Percentiles rank a stretch among this genome's conserved stretches.
Conservation (phyloP, 192 early-diverging fungal species). For the Coemansia sp. region DNA sequence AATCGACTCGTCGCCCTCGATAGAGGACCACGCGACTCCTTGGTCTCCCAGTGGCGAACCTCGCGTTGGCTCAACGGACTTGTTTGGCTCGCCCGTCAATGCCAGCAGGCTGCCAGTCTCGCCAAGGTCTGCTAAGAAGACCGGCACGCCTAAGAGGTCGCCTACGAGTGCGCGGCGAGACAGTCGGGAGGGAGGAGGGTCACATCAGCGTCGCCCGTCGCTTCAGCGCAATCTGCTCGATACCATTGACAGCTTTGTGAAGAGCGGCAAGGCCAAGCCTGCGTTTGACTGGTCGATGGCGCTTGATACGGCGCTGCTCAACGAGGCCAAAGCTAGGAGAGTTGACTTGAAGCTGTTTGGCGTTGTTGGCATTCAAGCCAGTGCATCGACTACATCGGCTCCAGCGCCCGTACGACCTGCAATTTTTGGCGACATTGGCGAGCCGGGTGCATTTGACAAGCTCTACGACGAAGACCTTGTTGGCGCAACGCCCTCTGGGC, state of each 20-base stretch:
- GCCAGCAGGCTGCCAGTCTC: not conserved
- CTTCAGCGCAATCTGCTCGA: conserved; percentile 31
- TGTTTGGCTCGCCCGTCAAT: not conserved
- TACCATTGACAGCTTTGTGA: conserved; percentile 31
- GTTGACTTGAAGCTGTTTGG: conserved; percentile 26
- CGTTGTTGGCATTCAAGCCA: not conserved
- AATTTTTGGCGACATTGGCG: conserved; percentile 43
- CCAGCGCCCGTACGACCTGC: not conserved
- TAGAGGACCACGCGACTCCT: conserved; percentile 1
- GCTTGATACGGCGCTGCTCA: conserved; percentile 19
- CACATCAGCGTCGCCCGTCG: conserved; percentile 15
- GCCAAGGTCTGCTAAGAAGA: not conserved
- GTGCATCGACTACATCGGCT: not conserved
- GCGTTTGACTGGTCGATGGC: conserved; percentile 41
- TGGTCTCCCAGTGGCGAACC: not conserved
- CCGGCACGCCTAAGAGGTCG: not conserved
- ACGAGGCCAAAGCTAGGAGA: conserved; percentile 16
- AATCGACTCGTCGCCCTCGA: conserved; percentile 20
- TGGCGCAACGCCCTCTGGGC: not conserved
- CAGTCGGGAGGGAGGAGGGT: not conserved
- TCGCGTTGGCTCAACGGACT: not conserved
- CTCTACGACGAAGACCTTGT: conserved; percentile 31
- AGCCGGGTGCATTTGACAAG: conserved; percentile 37
- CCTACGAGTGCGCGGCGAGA: not conserved
- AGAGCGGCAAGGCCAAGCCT: conserved; percentile 35